phyloP scores from a whole-genome alignment of 2,329 filamentous ascomycete genomes.

The Talaromyces rugulosus region DNA sequence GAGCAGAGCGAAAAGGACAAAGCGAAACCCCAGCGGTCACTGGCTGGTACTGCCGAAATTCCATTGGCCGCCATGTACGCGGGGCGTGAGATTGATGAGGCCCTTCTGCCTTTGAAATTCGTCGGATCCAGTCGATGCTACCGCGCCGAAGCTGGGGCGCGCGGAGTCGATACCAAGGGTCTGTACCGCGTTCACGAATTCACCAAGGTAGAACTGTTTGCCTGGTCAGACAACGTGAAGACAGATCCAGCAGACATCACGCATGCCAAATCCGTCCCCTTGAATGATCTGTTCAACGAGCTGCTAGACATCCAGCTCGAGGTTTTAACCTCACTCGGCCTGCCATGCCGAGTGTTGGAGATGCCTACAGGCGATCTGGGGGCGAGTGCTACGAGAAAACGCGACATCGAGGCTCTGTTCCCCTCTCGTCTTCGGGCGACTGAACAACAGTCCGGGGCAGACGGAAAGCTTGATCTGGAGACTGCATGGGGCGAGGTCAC shows the following conservation, averaged over 20 bases:
- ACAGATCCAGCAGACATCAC: constrained; percentile 17
- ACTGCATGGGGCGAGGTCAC: constrained; percentile 91
- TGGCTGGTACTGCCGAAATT: constrained; percentile 91
- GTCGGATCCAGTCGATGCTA: constrained; percentile 91
- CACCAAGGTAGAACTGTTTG: constrained; percentile 97
- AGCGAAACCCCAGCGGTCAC: constrained; percentile 64
- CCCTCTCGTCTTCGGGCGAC: constrained; percentile 60
- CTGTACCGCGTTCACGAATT: constrained; percentile 98
- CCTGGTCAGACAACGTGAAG: constrained; percentile 65
- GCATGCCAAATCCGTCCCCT: constrained; percentile 13
- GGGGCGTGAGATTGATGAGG: constrained; percentile 60
- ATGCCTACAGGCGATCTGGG: constrained; percentile 90
- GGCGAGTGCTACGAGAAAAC: constrained; percentile 79
- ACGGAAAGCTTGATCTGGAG: constrained; percentile 32
- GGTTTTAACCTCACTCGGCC: constrained; percentile 69
- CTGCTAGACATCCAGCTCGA: constrained; percentile 83
- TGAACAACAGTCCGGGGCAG: not conserved
- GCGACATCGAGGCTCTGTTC: constrained; percentile 93
- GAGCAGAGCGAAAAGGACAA: constrained; percentile 62
- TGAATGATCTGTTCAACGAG: constrained; percentile 65
- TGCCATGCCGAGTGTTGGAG: constrained; percentile 84
- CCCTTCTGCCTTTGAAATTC: constrained; percentile 68
- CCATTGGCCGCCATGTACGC: constrained; percentile 89
- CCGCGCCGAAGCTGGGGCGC: constrained; percentile 86
- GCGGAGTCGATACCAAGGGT: constrained; percentile 87